Evolutionary conservation across 495 filamentous ascomycete genomes (phyloP).

Genomic region (Acidomyces sp.): DNA sequence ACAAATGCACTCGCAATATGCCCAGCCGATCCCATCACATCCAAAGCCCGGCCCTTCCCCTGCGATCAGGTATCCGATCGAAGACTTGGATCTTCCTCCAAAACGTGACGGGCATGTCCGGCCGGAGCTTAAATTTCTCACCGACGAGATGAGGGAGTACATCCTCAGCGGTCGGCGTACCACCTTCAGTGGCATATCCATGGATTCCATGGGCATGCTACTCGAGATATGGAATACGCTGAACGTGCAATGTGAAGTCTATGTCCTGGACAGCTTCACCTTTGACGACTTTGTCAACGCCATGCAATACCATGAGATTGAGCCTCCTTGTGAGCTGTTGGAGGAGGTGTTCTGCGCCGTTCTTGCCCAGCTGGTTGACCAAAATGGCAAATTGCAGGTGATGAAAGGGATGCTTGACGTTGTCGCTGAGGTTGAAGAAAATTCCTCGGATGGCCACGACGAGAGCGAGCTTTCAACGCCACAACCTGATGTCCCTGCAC

Average conservation of each 20-base stretch:
- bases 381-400: conserved; percentile 64
- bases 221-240: conserved; percentile 91
- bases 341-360: conserved; percentile 85
- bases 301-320: conserved; percentile 63
- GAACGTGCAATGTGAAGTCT: conserved; percentile 90
- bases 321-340: conserved; percentile 73
- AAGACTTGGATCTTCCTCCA: conserved; percentile 70
- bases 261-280: conserved; percentile 87
- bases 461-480: conserved; percentile 39
- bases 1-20: conserved; percentile 13
- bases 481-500: conserved; percentile 39
- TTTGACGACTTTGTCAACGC: conserved; percentile 93
- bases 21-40: not conserved
- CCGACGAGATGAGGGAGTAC: conserved; percentile 32
- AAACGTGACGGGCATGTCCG: conserved; percentile 45
- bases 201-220: conserved; percentile 66
- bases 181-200: conserved; percentile 39
- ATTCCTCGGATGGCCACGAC: conserved; percentile 43
- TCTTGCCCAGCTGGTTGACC: conserved; percentile 71
- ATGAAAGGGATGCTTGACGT: conserved; percentile 55
- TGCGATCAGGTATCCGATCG: conserved; percentile 84
- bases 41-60: conserved; percentile 49
- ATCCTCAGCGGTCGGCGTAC: conserved; percentile 29
- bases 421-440: conserved; percentile 49
- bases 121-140: conserved; percentile 63